Conservation (phyloP, 768 basidiomycete species). For the Pholiota microspora region DNA sequence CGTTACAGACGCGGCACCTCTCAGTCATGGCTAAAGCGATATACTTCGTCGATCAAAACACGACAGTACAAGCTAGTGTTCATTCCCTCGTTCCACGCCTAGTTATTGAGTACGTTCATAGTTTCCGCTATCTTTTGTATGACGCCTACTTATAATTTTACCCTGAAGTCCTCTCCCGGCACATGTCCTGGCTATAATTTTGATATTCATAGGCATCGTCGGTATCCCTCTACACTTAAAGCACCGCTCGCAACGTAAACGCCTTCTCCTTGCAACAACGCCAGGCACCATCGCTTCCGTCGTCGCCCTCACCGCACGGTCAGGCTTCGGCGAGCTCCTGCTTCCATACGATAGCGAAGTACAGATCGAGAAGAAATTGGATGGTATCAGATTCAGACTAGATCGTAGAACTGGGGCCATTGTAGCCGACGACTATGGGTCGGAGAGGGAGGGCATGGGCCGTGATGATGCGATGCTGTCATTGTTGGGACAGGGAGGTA, state of each 20-base stretch:
- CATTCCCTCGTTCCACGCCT: slow-evolving; percentile 46
- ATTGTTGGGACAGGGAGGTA: slow-evolving; percentile 26
- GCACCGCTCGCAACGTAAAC: slow-evolving; percentile 44
- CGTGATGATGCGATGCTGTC: slow-evolving; percentile 38
- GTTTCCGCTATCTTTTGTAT: background rate
- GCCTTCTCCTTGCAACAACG: slow-evolving; percentile 48
- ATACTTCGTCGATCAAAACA: slow-evolving; percentile 51
- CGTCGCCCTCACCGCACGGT: slow-evolving; percentile 54
- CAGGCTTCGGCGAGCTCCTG: slow-evolving; percentile 62
- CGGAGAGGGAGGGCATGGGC: slow-evolving; percentile 24
- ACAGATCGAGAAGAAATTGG: slow-evolving; percentile 45
- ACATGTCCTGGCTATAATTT: slow-evolving; percentile 45
- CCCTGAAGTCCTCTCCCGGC: slow-evolving; percentile 52
- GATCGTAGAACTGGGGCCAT: slow-evolving; percentile 63
- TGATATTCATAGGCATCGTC: slow-evolving; percentile 47
- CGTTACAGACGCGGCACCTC: slow-evolving; percentile 50
- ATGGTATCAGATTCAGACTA: slow-evolving; percentile 49
- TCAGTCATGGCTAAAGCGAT: slow-evolving; percentile 52
- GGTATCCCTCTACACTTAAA: slow-evolving; percentile 47
- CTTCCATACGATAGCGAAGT: slow-evolving; percentile 52
- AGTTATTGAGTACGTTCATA: slow-evolving; percentile 52
- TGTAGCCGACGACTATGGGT: slow-evolving; percentile 48
- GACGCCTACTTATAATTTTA: background rate
- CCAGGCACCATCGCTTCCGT: slow-evolving; percentile 62
- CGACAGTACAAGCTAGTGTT: slow-evolving; percentile 35